phyloP scores from a whole-genome alignment of 768 basidiomycete genomes.

The Hemileccinum impolitum region DNA sequence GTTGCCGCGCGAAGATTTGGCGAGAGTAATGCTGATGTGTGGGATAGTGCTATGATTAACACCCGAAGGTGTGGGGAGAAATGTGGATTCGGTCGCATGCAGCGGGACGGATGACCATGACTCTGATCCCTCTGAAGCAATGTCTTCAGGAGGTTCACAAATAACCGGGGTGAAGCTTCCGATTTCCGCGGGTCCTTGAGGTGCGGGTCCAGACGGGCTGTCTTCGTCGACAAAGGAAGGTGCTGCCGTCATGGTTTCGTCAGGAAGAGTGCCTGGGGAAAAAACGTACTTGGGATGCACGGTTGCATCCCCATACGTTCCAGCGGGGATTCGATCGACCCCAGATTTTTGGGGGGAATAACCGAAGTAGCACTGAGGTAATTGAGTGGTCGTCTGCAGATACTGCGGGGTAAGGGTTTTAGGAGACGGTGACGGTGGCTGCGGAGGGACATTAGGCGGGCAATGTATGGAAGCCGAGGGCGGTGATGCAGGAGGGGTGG shows the following conservation, averaged over 20 bases:
- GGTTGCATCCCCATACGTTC: conserved; percentile 13
- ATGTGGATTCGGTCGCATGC: conserved; percentile 11
- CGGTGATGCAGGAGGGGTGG: conserved; percentile 16
- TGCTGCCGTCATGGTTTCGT: conserved; percentile 13
- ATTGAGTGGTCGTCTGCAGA: conserved; percentile 23
- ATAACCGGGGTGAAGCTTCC: conserved; percentile 24
- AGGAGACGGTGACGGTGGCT: conserved; percentile 13
- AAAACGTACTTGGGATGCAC: conserved; percentile 15
- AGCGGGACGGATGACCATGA: conserved; percentile 13
- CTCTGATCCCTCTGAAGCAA: conserved; percentile 18
- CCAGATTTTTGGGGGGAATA: conserved; percentile 23
- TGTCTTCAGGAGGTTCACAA: conserved; percentile 31
- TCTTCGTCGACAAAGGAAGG: conserved; percentile 15
- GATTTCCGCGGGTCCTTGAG: conserved; percentile 23
- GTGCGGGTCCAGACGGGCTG: conserved; percentile 6
- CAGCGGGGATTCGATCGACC: conserved; percentile 25
- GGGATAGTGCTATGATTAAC: conserved; percentile 22
- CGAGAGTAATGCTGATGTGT: conserved; percentile 29
- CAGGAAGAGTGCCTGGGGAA: conserved; percentile 14
- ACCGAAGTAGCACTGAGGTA: conserved; percentile 25
- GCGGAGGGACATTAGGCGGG: conserved; percentile 17
- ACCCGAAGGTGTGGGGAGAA: conserved; percentile 11
- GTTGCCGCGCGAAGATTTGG: conserved; percentile 29
- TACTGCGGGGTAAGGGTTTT: conserved; percentile 22
- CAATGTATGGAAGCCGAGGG: conserved; percentile 6